phyloP scores from a whole-genome alignment of 2,329 filamentous ascomycete species.

The Hypoxylon sp. region DNA sequence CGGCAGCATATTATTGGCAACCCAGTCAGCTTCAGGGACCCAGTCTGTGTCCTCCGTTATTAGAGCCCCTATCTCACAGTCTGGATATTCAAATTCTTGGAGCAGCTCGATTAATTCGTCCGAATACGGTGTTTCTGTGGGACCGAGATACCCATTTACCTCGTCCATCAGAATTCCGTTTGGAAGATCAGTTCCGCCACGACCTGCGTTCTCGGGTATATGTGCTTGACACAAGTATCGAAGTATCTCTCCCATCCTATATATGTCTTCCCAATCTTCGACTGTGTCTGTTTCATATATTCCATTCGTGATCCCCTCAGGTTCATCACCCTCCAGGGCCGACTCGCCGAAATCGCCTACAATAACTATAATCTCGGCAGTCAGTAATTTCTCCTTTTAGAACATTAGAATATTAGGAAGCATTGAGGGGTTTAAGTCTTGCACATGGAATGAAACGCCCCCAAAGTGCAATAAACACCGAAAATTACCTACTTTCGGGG shows the following conservation, averaged over 20 bases:
- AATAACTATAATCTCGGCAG: constrained; percentile 17
- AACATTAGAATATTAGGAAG: background rate
- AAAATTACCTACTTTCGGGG: constrained; percentile 21
- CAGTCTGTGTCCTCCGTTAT: no score
- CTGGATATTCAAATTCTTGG: constrained; percentile 12
- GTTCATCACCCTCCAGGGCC: background rate
- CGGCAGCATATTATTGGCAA: constrained; percentile 10
- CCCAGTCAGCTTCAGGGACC: constrained; percentile 15
- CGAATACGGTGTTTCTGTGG: constrained; percentile 18
- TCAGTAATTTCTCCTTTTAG: constrained; percentile 15
- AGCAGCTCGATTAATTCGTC: constrained; percentile 17
- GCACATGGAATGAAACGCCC: background rate
- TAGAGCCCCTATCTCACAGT: background rate
- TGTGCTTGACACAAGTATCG: constrained; percentile 13
- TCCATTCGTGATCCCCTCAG: background rate
- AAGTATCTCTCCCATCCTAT: constrained; percentile 8
- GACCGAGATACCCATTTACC: constrained; percentile 3
- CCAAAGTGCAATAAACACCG: background rate
- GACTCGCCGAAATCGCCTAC: constrained; percentile 23
- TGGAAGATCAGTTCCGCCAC: background rate
- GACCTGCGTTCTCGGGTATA: background rate
- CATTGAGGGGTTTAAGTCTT: background rate
- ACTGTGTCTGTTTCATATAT: background rate
- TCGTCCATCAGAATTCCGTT: background rate
- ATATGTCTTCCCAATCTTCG: constrained; percentile 25